phyloP scores from a whole-genome alignment of 2,329 filamentous ascomycete species.

The Fusarium avenaceum region DNA sequence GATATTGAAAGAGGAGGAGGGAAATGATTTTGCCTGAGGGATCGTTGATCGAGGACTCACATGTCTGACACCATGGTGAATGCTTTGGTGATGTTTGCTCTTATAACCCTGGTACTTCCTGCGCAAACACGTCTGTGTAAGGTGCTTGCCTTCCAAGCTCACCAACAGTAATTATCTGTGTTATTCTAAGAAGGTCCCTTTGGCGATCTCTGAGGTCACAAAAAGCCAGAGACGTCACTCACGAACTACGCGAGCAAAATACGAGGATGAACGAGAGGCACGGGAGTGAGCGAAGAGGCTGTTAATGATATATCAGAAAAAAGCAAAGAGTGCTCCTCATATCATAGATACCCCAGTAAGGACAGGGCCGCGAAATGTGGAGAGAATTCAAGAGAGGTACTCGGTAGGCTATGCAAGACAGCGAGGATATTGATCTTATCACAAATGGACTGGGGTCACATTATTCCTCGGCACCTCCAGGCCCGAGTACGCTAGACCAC shows the following conservation, averaged over 20 bases:
- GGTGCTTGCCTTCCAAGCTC: not conserved
- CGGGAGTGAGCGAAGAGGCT: not conserved
- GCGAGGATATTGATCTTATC: conserved; percentile 8
- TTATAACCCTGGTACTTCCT: conserved; percentile 19
- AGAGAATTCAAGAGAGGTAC: conserved; percentile 10
- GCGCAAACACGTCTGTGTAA: conserved; percentile 20
- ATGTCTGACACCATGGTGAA: conserved; percentile 25
- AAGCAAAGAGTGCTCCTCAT: conserved; percentile 1
- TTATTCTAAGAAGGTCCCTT: conserved; percentile 1
- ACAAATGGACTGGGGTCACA: conserved; percentile 4
- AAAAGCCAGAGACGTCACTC: conserved; percentile 3
- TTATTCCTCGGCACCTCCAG: conserved; percentile 25
- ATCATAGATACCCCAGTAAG: not conserved
- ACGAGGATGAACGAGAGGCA: not conserved
- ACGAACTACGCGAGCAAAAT: conserved; percentile 2
- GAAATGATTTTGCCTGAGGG: not conserved
- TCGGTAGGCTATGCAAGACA: not conserved
- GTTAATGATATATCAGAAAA: not conserved
- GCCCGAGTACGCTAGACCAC: conserved; percentile 9
- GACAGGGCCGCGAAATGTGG: conserved; percentile 14
- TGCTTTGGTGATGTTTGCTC: conserved; percentile 30
- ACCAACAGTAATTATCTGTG: conserved; percentile 6
- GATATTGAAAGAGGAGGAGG: not conserved
- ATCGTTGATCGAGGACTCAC: conserved; percentile 28
- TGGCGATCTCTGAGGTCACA: conserved; percentile 1